Evolutionary conservation across 2,329 filamentous ascomycete genomes (phyloP), one percentile per base, ranked within the genome.

Genomic region (Colletotrichum tofieldiae): DNA sequence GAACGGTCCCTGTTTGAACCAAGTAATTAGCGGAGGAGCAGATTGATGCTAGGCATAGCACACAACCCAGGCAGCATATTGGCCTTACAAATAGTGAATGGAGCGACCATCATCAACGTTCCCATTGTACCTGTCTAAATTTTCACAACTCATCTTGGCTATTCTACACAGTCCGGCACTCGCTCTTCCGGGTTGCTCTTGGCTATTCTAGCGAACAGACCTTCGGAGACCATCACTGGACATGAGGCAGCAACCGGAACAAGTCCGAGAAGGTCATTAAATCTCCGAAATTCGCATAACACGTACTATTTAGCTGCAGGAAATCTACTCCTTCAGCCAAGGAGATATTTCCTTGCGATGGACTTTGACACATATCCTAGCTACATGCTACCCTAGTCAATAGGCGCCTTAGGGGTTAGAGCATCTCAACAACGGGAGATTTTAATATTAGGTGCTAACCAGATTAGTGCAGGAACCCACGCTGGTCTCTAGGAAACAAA

Each of bases 401-500:
- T 20, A 23, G 26, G 45, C 29, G 37, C 49, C 41, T 69, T 64
- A 3, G 51, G 26, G 11, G 45, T 4, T 12, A 49, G 29, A 23
- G 20, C 41, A 62, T 55, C 52, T 60, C 39, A 20, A n/a, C 55
- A 37, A 26, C 20, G 68, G 62, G n/a, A 37, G 43, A 61, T 54
- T 35, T 45, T 39, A 54, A 16, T 61, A 6, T 35, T 29, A 14
- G 18, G 51, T 55, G 43, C 32, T 29, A 26, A 32, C 51, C 37
- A 29, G 49, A 37, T n/a, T 52, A 37, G 26, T 41, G n/a, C 5
- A 16, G 49, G 20, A 37, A 39, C 66, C 32, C n/a, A 43, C 49
- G 55, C 56, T 62, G 49, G 51, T 9, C n/a, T 35, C 61, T 16
- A 5, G 35, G 41, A 68, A 63, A 52, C 64, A 52, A 67, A 45